Percentiles rank a stretch among this genome's conserved stretches.
phyloP scores from a whole-genome alignment of 306 rosid genomes.

The Argentina anserina region DNA sequence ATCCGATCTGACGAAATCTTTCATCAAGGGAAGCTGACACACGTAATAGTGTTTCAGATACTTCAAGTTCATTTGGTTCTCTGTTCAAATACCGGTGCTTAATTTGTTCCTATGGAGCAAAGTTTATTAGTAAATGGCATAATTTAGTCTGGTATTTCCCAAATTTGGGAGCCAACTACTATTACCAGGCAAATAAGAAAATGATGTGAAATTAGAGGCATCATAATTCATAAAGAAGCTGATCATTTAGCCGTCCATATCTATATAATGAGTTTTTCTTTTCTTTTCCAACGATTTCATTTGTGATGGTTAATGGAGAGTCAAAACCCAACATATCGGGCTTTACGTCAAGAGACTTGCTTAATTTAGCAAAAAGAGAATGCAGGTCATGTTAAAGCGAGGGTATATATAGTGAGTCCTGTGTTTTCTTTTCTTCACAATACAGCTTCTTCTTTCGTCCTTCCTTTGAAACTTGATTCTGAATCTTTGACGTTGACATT shows the following conservation, averaged over 20 bases:
- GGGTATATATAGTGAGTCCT: background rate
- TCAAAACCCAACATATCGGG: constrained; percentile 4
- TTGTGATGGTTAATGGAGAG: constrained; percentile 3
- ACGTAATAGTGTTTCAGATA: background rate
- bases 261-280: too few relatives aligned
- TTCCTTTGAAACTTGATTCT: background rate
- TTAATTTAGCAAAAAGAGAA: background rate
- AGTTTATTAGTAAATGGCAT: background rate
- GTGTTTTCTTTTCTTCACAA: background rate
- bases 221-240: background rate
- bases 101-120: background rate
- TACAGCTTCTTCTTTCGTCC: background rate
- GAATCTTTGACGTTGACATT: background rate
- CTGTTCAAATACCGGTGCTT: background rate
- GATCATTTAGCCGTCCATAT: background rate
- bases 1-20: background rate
- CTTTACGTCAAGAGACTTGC: background rate
- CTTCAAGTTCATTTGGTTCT: background rate
- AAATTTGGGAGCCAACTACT: background rate
- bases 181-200: background rate
- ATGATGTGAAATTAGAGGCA: background rate
- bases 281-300: background rate
- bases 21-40: background rate
- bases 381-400: background rate
- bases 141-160: background rate